Evolutionary conservation across 2,329 filamentous ascomycete genomes (phyloP), one percentile per base, ranked within the genome.

Genomic region (Aspergillaceae sp.): DNA sequence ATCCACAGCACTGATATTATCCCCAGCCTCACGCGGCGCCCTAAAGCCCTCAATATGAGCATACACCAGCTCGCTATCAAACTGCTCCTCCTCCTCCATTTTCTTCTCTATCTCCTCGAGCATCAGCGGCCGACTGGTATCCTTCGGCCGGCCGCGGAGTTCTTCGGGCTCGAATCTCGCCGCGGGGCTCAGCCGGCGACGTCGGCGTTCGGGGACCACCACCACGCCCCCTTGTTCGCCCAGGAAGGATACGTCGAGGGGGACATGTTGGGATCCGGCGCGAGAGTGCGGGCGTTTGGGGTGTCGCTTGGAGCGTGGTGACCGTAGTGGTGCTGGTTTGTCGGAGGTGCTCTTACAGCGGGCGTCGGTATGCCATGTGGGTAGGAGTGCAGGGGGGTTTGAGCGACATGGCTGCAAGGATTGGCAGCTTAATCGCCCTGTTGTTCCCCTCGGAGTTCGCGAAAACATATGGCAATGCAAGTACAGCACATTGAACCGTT

Each of bases 151-250:
- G 19, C 19, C 19, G 19, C 19, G 19, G 19, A 41, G 34, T 29
- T 52, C 40, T 34, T 51, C 44, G 48, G 41, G 7, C 35, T 45
- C 26, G 27, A 41, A 44, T 48, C 27, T 43, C 44, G 34, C 44
- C 28, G 38, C 44, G 19, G 43, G 37, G n/a, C 11, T 43, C 27
- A 30, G 47, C 29, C 51, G 50, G 29, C 56, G 54, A 29, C 57
- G 59, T 42, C 55, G 47, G 42, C 46, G 51, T 19, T 59, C 48
- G 35, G 56, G 53, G 6, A 69, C 54, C 27, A 70, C 55, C 28
- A 70, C 51, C 4, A 70, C 60, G 42, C 69, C 57, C 3, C 60
- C 65, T 1, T 65, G 66, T 42, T 64, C 56, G 29, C 68, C 68
- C 6, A 70, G 51, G 1, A 62, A 48, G 34, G 62, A 52, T 29